Conservation (phyloP, 257 asterid species). For the Forsythia viridissima region DNA sequence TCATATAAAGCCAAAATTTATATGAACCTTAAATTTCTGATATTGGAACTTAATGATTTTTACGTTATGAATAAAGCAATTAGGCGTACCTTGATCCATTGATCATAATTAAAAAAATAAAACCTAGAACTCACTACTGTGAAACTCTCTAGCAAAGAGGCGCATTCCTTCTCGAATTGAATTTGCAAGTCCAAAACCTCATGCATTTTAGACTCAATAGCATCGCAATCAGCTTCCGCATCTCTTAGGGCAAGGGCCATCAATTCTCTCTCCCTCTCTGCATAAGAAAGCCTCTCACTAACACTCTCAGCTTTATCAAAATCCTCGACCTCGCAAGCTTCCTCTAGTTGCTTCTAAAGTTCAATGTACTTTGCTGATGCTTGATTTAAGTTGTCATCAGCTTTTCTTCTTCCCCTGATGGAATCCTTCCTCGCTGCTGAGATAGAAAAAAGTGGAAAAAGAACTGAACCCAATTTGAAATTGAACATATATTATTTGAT, state of each 20-base stretch:
- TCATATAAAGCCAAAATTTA: too few relatives aligned
- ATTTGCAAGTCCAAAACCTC: conserved; percentile 36
- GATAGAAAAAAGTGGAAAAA: too few relatives aligned
- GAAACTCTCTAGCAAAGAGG: conserved; percentile 35
- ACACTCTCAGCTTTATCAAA: conserved; percentile 50
- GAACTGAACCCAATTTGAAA: too few relatives aligned
- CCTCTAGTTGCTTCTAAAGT: conserved; percentile 43
- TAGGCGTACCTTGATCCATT: too few relatives aligned
- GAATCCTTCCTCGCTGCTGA: conserved; percentile 38
- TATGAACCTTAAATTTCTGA: too few relatives aligned
- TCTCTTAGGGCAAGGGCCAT: conserved; percentile 26
- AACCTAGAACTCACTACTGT: conserved; percentile 31
- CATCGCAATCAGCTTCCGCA: conserved; percentile 39
- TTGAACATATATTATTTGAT: too few relatives aligned
- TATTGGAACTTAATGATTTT: too few relatives aligned
- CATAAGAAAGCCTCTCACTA: conserved; percentile 40
- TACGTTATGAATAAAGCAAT: too few relatives aligned
- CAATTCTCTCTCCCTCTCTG: conserved; percentile 40
- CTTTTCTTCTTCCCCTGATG: conserved; percentile 41
- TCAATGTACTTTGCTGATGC: conserved; percentile 34
- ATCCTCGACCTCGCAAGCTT: conserved; percentile 53
- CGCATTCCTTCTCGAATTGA: conserved; percentile 45
- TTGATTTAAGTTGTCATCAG: conserved; percentile 28
- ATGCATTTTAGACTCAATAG: conserved; percentile 38
- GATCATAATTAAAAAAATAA: too few relatives aligned